Conservation (phyloP, 805 yeast species). For the Metschnikowia bowlesiae region DNA sequence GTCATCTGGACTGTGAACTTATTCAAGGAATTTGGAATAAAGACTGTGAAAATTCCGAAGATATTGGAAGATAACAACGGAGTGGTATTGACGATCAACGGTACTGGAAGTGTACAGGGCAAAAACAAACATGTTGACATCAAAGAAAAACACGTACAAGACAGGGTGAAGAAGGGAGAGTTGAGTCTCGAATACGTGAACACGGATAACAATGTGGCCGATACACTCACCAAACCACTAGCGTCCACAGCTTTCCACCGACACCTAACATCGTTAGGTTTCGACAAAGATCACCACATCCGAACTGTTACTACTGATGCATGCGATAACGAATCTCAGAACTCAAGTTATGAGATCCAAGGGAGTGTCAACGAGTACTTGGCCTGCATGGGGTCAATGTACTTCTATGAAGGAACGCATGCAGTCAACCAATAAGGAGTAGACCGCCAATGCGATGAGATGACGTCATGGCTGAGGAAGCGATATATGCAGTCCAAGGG, state of each 20-base stretch:
- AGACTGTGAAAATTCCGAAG: background rate
- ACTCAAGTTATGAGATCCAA: background rate
- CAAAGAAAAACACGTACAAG: background rate
- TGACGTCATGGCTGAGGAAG: no score
- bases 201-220: background rate
- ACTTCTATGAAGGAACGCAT: no score
- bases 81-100: slow-evolving; percentile 3
- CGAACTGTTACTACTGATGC: background rate
- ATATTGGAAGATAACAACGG: slow-evolving; percentile 7
- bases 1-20: background rate
- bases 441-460: no score
- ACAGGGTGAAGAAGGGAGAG: background rate
- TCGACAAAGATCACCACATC: background rate
- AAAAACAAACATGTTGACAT: background rate
- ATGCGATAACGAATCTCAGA: background rate
- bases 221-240: background rate
- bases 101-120: background rate
- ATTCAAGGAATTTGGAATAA: background rate
- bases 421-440: no score
- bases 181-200: background rate
- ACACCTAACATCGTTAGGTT: background rate
- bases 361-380: background rate
- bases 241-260: background rate
- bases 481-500: no score
- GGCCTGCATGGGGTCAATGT: no score